Percentiles rank a stretch among this genome's conserved stretches.
These are phyloP conservation scores for Scheffersomyces cryptocercus DNA, from an alignment of 1,139 yeast genomes.

Conservation along the genomic window DNA sequence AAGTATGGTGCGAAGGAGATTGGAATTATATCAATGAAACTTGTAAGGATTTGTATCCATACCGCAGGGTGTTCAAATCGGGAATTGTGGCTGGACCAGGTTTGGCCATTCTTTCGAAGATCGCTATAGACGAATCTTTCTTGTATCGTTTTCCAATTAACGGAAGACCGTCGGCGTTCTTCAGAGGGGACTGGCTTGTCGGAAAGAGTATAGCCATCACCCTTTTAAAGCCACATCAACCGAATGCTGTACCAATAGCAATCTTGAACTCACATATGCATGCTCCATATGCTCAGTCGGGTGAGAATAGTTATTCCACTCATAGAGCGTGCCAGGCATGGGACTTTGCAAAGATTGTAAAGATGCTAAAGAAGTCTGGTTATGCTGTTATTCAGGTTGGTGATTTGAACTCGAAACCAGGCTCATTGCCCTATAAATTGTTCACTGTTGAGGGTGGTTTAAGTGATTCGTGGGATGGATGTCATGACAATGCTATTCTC, in stretches of 20 bases:
- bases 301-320: slow-evolving; percentile 87
- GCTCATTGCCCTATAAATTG: slow-evolving; percentile 75
- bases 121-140: slow-evolving; percentile 79
- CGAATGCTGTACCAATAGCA: slow-evolving; percentile 61
- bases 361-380: slow-evolving; percentile 67
- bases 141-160: slow-evolving; percentile 85
- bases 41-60: slow-evolving; percentile 57
- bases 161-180: slow-evolving; percentile 92
- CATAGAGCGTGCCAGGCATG: slow-evolving; percentile 96
- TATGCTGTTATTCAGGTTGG: slow-evolving; percentile 89
- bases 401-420: slow-evolving; percentile 87
- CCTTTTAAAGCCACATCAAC: slow-evolving; percentile 51
- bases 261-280: slow-evolving; percentile 93
- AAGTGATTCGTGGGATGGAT: slow-evolving; percentile 79
- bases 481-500: slow-evolving; percentile 35
- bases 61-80: slow-evolving; percentile 67
- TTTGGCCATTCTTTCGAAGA: slow-evolving; percentile 75
- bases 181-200: slow-evolving; percentile 96
- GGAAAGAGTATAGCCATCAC: slow-evolving; percentile 90
- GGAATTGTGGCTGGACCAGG: slow-evolving; percentile 96
- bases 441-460: slow-evolving; percentile 71
- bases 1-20: slow-evolving; percentile 87
- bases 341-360: slow-evolving; percentile 78
- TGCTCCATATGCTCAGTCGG: slow-evolving; percentile 83
- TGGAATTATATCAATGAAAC: slow-evolving; percentile 61